These are phyloP conservation scores for Henningerozyma blattae DNA, from an alignment of 805 yeast genomes.

Conservation along the genomic window DNA sequence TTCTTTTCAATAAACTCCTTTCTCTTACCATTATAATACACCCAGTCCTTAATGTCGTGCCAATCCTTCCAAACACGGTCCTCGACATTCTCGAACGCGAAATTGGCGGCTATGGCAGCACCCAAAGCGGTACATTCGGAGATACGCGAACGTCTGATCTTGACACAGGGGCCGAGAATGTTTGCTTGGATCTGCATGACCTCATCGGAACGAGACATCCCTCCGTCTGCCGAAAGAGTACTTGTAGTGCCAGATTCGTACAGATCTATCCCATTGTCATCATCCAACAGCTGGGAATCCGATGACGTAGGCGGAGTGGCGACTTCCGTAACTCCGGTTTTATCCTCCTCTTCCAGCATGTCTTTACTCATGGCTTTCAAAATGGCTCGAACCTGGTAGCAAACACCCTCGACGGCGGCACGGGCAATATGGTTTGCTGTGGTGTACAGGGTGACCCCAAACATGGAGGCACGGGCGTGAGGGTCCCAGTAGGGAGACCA, in stretches of 20 bases:
- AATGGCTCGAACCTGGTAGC: slow-evolving; percentile 87
- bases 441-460: slow-evolving; percentile 90
- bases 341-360: slow-evolving; percentile 45
- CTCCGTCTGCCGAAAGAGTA: slow-evolving; percentile 75
- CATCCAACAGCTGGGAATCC: slow-evolving; percentile 4
- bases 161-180: slow-evolving; percentile 76
- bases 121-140: slow-evolving; percentile 93
- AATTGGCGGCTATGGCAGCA: slow-evolving; percentile 92
- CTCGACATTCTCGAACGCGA: slow-evolving; percentile 36
- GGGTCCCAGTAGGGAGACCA: slow-evolving; percentile 96
- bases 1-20: background rate
- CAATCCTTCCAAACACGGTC: slow-evolving; percentile 66
- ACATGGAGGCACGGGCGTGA: slow-evolving; percentile 82
- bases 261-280: slow-evolving; percentile 23
- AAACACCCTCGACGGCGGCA: slow-evolving; percentile 91
- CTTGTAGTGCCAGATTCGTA: slow-evolving; percentile 37
- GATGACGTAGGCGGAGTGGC: background rate
- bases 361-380: slow-evolving; percentile 82
- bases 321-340: background rate
- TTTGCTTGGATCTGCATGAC: slow-evolving; percentile 93
- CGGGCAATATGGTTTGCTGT: slow-evolving; percentile 84
- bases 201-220: slow-evolving; percentile 83
- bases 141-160: slow-evolving; percentile 68
- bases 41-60: slow-evolving; percentile 76
- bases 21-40: slow-evolving; percentile 78